These are phyloP conservation scores for Cornus controversa DNA, from an alignment of 148 eudicot genomes.

Conservation along the genomic window DNA sequence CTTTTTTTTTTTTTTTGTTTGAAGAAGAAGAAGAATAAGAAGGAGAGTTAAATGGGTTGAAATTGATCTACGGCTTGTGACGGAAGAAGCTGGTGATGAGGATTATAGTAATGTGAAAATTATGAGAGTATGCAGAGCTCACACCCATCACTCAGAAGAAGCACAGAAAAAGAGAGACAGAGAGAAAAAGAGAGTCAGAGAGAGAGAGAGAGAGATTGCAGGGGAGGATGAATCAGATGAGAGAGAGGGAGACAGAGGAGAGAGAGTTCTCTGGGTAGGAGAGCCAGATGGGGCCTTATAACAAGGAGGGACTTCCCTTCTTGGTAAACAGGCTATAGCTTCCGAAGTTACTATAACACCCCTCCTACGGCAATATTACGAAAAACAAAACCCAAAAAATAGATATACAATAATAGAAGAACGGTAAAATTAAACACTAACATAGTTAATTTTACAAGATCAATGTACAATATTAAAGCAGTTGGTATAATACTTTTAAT, in stretches of 20 bases:
- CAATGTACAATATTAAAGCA: no score
- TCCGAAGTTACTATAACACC: background rate
- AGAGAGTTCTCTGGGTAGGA: conserved; percentile 24
- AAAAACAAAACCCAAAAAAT: no score
- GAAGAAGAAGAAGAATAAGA: background rate
- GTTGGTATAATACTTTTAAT: no score
- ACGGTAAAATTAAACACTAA: no score
- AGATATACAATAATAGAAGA: no score
- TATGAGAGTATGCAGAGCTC: conserved; percentile 17
- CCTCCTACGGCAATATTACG: background rate
- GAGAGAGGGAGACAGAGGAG: conserved; percentile 11
- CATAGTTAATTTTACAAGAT: no score
- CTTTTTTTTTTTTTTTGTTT: no score
- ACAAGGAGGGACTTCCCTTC: background rate
- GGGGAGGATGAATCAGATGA: no score
- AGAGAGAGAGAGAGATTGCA: conserved; percentile 12
- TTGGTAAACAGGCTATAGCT: background rate
- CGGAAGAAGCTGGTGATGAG: conserved; percentile 26
- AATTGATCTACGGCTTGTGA: conserved; percentile 17
- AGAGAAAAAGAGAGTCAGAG: background rate
- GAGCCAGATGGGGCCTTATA: conserved; percentile 20
- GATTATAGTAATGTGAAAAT: conserved; percentile 23
- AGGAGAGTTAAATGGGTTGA: background rate
- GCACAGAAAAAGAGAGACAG: background rate
- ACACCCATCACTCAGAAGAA: conserved; percentile 33